Base-by-base conservation (phyloP, 805 yeast genomes). In the Candida nemodendra region DNA sequence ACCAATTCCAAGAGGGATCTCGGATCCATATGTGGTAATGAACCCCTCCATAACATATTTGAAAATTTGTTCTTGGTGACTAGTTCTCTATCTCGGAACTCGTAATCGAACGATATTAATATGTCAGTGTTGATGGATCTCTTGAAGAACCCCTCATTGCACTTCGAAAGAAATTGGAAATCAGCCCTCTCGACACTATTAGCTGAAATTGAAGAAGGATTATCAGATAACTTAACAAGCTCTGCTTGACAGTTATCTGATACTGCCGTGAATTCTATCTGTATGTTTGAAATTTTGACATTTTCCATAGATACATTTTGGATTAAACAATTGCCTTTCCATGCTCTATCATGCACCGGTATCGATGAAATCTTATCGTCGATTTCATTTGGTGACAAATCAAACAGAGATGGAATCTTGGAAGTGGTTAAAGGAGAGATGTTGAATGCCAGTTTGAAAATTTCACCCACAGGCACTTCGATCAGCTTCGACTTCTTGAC, bases 11-110 rank as follows among this genome's bases (percentile, higher is more conserved):
- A 65, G 22, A 84, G 57, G 2, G 81, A 78, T 34, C 93, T 59
- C 4, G 93, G 91, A 51, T 84, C 91, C 39, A 79, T 67, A 33
- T 81, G 66, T 2, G 90, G 85, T 14, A 84, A 53, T 1, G 68
- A 57, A 3, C 80, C 65, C 35, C 76, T 78, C 71, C 79, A 72
- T 9, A 71, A 61, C 8, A 61, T 59, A 4, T 66, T 57, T 2
- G 45, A 47, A 36, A 54, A 74, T 3, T 34, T 45, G 42, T 68
- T 70, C 2, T 17, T n/a, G 13, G 33, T 39, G 8, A 16, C 29
- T 5, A 38, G 25, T 6, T 32, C 38, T 0, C 40, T 28, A 11
- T 37, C 45, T 7, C 26, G 24, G 15, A 46, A 27, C 13, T 37
- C 34, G 40, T 56, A 57, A 5, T 39, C 34, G 14, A 57, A 44